Percentiles rank a stretch among this genome's conserved stretches.
Conservation (phyloP, 441 rosid genomes). For the Lepidium campestre region DNA sequence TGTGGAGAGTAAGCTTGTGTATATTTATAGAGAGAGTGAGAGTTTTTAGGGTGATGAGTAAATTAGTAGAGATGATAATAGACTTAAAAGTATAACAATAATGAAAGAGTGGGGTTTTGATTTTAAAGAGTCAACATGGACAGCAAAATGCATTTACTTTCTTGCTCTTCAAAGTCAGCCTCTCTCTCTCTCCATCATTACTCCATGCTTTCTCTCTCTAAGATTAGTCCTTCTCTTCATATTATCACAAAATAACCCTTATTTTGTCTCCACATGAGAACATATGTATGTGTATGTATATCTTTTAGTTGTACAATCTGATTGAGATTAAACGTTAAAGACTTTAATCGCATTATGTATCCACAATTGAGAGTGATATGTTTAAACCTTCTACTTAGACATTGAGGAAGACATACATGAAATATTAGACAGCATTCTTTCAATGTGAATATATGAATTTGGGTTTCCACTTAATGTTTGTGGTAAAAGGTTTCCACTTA, state of each 20-base stretch:
- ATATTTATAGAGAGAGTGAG: conserved; percentile 25
- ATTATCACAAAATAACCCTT: neutral
- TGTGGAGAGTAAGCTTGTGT: conserved; percentile 17
- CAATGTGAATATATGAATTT: too few relatives aligned
- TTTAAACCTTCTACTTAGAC: neutral
- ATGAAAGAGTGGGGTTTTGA: conserved; percentile 26
- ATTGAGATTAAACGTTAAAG: neutral
- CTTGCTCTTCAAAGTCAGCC: conserved; percentile 50
- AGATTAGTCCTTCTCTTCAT: neutral
- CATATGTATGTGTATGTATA: neutral
- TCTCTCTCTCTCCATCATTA: conserved; percentile 1
- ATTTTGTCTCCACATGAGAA: neutral
- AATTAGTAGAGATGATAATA: conserved; percentile 4
- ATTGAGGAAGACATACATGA: neutral
- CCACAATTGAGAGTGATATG: neutral
- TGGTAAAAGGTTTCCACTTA: too few relatives aligned
- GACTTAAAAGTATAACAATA: conserved; percentile 10
- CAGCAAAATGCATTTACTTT: conserved; percentile 67
- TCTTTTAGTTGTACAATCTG: neutral
- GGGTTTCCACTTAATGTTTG: too few relatives aligned
- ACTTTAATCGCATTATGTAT: neutral
- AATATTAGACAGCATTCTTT: neutral
- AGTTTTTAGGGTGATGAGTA: conserved; percentile 5
- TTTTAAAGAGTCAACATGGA: conserved; percentile 55
- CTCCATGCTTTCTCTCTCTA: conserved; percentile 16